Conservation (phyloP, 768 basidiomycete species). For the Lactarius sanguifluus region DNA sequence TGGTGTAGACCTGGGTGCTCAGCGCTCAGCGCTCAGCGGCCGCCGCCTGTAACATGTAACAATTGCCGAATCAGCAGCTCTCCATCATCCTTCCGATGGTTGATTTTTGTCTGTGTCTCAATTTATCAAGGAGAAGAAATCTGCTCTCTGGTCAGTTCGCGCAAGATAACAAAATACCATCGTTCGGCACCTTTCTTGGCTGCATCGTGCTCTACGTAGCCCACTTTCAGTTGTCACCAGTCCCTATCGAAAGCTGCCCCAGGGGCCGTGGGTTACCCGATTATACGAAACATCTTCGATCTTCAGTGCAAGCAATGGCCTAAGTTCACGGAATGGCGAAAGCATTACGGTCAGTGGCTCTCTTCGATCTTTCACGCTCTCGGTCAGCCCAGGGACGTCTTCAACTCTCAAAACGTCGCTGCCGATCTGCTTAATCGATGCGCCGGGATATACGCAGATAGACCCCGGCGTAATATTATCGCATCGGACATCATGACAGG, state of each 20-base stretch:
- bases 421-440: slow-evolving; percentile 15
- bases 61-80: background rate
- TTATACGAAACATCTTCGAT: slow-evolving; percentile 13
- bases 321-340: slow-evolving; percentile 14
- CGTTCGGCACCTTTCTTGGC: background rate
- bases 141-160: background rate
- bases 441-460: slow-evolving; percentile 14
- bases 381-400: slow-evolving; percentile 14
- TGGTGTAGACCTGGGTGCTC: too few relatives aligned
- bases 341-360: slow-evolving; percentile 16
- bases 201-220: background rate
- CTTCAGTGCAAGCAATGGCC: slow-evolving; percentile 2
- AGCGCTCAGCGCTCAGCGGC: too few relatives aligned
- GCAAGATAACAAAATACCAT: slow-evolving; percentile 16
- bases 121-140: background rate
- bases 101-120: too few relatives aligned
- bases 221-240: slow-evolving; percentile 2
- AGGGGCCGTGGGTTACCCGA: slow-evolving; percentile 18
- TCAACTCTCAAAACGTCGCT: slow-evolving; percentile 15
- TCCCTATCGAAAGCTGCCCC: slow-evolving; percentile 16
- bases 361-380: background rate
- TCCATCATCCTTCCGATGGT: background rate
- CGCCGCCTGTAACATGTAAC: too few relatives aligned
- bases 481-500: slow-evolving; percentile 4
- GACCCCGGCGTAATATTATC: slow-evolving; percentile 10